Percentiles rank a stretch among this genome's conserved stretches.
phyloP scores from a whole-genome alignment of 2,329 filamentous ascomycete species.

The Paracorniculantispora psalliotae region DNA sequence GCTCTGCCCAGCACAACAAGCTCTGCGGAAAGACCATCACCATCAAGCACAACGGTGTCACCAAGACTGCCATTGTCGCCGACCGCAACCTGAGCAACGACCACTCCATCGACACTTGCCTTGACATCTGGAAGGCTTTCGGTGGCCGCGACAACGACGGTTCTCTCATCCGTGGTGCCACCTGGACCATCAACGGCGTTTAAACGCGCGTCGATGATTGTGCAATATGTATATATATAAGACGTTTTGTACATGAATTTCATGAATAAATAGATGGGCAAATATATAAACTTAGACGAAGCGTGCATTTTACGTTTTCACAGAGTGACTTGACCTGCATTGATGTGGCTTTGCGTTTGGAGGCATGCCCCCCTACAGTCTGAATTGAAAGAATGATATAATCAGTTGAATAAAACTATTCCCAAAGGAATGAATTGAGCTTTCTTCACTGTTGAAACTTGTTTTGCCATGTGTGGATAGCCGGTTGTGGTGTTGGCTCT shows the following conservation, averaged over 20 bases:
- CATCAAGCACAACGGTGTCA: constrained; percentile 16
- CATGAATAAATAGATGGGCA: background rate
- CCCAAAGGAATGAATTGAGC: too few relatives aligned
- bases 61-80: constrained; percentile 13
- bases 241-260: background rate
- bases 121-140: constrained; percentile 15
- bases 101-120: constrained; percentile 15
- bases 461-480: too few relatives aligned
- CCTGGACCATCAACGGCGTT: constrained; percentile 5
- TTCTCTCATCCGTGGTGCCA: constrained; percentile 10
- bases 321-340: too few relatives aligned
- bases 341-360: too few relatives aligned
- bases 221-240: background rate
- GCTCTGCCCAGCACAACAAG: constrained; percentile 15
- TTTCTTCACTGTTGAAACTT: too few relatives aligned
- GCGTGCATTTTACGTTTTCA: too few relatives aligned
- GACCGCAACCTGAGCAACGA: constrained; percentile 15
- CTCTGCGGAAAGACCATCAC: constrained; percentile 17
- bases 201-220: background rate
- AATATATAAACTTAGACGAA: background rate
- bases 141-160: constrained; percentile 15
- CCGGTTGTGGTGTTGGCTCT: too few relatives aligned
- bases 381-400: too few relatives aligned
- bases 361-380: too few relatives aligned
- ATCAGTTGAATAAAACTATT: too few relatives aligned